A percentile compares a stretch with the other conserved stretches of the same genome.
These are phyloP conservation scores for Claviceps africana DNA, from an alignment of 2,329 filamentous ascomycete genomes.

Conservation along the genomic window DNA sequence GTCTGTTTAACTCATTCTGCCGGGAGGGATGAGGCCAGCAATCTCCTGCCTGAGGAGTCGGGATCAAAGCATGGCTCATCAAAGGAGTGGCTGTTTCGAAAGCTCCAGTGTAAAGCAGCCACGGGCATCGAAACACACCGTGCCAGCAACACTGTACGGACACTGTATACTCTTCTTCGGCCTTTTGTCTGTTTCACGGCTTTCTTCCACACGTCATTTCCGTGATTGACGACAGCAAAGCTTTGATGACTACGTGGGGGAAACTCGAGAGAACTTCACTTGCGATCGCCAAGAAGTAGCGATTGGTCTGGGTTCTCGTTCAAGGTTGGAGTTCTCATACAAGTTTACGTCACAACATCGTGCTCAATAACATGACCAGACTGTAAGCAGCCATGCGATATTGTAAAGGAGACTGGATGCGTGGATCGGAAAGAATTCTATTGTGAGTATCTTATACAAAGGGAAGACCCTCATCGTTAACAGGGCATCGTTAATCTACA, in stretches of 20 bases:
- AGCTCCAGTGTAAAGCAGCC: not conserved
- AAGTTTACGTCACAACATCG: not conserved
- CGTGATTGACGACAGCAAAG: not conserved
- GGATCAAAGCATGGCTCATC: not conserved
- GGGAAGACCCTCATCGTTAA: constrained; percentile 13
- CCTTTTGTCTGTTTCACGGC: too few relatives aligned
- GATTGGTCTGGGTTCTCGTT: not conserved
- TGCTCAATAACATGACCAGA: not conserved
- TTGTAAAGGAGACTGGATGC: not conserved
- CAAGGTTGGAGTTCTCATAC: too few relatives aligned
- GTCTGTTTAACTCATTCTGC: not conserved
- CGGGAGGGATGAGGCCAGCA: not conserved
- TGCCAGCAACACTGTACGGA: not conserved
- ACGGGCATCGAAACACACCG: not conserved
- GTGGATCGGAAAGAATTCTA: constrained; percentile 15
- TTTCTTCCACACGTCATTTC: not conserved
- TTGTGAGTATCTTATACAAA: constrained; percentile 26
- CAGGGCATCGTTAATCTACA: constrained; percentile 16
- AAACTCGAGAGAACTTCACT: not conserved
- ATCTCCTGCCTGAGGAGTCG: not conserved
- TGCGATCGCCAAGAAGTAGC: not conserved
- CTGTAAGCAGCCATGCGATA: not conserved
- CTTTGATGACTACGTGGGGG: not conserved
- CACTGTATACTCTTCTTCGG: not conserved
- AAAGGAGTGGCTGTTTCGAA: not conserved